phyloP scores from a whole-genome alignment of 345 rosid genomes.

The Chamaenerion angustifolium region DNA sequence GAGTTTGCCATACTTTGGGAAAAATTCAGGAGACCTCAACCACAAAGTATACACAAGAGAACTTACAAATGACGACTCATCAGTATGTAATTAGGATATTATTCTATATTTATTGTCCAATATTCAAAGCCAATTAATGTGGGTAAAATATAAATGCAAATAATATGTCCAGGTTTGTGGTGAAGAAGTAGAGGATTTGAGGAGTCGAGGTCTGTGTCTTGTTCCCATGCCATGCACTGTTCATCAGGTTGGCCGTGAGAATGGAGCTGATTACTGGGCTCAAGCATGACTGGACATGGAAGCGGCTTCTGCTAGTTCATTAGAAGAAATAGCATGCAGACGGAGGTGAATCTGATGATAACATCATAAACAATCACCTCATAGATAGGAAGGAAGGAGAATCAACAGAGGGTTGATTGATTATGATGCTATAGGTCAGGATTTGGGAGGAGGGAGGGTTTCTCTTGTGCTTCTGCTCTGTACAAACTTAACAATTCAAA shows the following conservation, averaged over 20 bases:
- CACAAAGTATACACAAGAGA: conserved; percentile 31
- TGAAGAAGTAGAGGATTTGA: conserved; percentile 29
- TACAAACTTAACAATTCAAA: no score
- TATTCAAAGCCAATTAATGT: no score
- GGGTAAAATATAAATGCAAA: background rate
- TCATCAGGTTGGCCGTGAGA: conserved; percentile 37
- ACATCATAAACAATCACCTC: conserved; percentile 99
- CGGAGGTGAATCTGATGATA: conserved; percentile 26
- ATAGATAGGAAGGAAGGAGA: conserved; percentile 16
- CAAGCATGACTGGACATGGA: conserved; percentile 20
- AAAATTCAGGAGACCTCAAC: background rate
- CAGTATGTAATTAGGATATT: no score
- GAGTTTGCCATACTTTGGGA: conserved; percentile 10
- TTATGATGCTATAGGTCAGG: conserved; percentile 77
- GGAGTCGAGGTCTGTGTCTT: conserved; percentile 72
- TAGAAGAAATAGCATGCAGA: background rate
- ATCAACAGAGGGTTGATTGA: conserved; percentile 78
- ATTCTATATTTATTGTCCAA: no score
- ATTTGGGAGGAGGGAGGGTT: no score
- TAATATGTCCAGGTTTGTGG: background rate
- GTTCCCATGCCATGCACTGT: conserved; percentile 61
- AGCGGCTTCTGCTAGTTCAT: conserved; percentile 12
- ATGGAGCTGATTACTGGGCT: conserved; percentile 73
- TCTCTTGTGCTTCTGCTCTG: no score
- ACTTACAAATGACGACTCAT: no score